Conservation (phyloP, 140 eudicot genomes). For the Ambrosia hybrid region DNA sequence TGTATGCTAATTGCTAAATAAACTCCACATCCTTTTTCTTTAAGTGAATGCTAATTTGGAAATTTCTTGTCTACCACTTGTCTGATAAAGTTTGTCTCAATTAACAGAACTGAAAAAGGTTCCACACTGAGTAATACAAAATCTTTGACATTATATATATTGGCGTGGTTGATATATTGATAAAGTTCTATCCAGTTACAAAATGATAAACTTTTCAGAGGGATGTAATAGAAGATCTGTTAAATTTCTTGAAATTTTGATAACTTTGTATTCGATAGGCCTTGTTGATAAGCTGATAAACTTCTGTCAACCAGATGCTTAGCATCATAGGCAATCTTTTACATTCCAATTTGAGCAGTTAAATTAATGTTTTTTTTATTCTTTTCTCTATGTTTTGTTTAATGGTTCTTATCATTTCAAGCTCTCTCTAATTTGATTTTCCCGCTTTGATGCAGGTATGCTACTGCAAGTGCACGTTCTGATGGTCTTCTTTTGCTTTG, state of each 20-base stretch:
- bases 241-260: not conserved
- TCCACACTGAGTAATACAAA: not conserved
- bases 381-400: slow-evolving; percentile 3
- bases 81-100: slow-evolving; percentile 11
- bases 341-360: not conserved
- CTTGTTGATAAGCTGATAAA: slow-evolving; percentile 16
- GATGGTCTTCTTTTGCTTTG: slow-evolving; percentile 99
- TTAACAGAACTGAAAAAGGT: not conserved
- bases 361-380: slow-evolving; percentile 3
- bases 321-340: slow-evolving; percentile 19
- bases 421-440: slow-evolving; percentile 13
- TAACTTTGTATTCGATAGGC: not conserved
- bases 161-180: not conserved
- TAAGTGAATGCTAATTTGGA: not conserved
- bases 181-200: slow-evolving; percentile 17
- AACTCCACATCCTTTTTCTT: not conserved
- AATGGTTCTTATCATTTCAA: not conserved
- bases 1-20: slow-evolving; percentile 2
- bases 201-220: not conserved
- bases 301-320: slow-evolving; percentile 18
- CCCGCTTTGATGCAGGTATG: slow-evolving; percentile 65
- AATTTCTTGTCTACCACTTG: not conserved
- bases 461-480: slow-evolving; percentile 99
- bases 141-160: not conserved
- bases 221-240: slow-evolving; percentile 6